Evolutionary conservation across 345 rosid species (phyloP).

Genomic region (Eucalyptus sp.): DNA sequence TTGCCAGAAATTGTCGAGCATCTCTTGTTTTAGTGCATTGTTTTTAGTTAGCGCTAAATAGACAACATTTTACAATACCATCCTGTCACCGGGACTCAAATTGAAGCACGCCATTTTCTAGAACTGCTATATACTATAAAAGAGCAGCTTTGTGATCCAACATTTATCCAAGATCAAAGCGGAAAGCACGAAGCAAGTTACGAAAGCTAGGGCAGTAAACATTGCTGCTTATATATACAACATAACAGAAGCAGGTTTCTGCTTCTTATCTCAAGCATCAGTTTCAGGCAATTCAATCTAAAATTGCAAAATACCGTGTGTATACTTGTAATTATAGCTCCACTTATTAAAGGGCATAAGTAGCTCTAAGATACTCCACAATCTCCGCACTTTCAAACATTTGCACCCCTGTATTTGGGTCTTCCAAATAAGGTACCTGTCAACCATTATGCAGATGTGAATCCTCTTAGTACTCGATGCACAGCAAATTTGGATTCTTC

Average conservation of each 20-base stretch:
- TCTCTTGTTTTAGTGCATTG: background rate
- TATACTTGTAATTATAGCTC: background rate
- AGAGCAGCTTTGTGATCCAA: background rate
- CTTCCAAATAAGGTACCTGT: constrained; percentile 84
- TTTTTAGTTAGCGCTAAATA: background rate
- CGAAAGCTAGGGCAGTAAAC: background rate
- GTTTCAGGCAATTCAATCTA: background rate
- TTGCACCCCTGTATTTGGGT: constrained; percentile 82
- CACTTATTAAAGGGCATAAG: constrained; percentile 39
- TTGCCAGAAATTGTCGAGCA: background rate
- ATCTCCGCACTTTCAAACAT: constrained; percentile 97
- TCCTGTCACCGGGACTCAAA: background rate
- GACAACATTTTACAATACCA: background rate
- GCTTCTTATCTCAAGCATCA: background rate
- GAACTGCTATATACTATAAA: background rate
- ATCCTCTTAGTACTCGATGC: background rate
- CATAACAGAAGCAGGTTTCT: background rate
- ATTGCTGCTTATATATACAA: background rate
- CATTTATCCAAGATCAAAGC: background rate
- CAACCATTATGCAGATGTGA: background rate
- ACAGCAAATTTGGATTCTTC: background rate
- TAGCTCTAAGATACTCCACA: constrained; percentile 66
- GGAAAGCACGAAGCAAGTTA: background rate
- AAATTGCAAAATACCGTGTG: background rate
- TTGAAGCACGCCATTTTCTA: background rate